A percentile compares a stretch with the other conserved stretches of the same genome.
These are phyloP conservation scores for Colletotrichum eleusines DNA, from an alignment of 2,329 filamentous ascomycete genomes.

Conservation along the genomic window DNA sequence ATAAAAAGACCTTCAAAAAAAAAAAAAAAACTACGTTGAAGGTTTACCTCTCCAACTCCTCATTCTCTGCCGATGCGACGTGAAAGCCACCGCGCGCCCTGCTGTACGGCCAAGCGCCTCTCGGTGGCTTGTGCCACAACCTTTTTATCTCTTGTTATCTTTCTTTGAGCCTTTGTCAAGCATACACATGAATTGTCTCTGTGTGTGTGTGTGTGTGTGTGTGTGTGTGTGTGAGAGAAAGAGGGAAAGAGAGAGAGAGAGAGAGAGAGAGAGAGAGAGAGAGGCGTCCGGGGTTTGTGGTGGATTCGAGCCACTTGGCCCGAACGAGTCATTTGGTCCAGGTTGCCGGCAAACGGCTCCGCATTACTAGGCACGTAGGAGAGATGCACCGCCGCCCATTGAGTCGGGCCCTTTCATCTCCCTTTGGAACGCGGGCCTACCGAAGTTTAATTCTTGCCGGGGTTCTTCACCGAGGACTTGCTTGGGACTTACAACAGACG, in stretches of 20 bases:
- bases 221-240: too few species aligned
- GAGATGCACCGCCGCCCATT: slow-evolving; percentile 10
- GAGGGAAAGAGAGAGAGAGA: too few species aligned
- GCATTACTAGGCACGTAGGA: too few species aligned
- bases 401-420: slow-evolving; percentile 26
- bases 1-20: too few species aligned
- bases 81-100: neutral
- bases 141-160: neutral
- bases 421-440: slow-evolving; percentile 17
- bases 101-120: neutral
- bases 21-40: neutral
- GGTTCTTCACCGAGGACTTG: neutral
- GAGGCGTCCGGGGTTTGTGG: neutral
- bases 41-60: neutral
- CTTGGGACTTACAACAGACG: neutral
- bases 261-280: too few species aligned
- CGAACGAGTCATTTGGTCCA: slow-evolving; percentile 36
- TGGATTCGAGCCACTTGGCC: slow-evolving; percentile 11
- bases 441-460: slow-evolving; percentile 11
- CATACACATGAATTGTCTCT: too few species aligned
- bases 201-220: too few species aligned
- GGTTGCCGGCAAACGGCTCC: slow-evolving; percentile 1
- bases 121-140: neutral
- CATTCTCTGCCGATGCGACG: neutral
- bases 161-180: neutral